Base-by-base conservation (phyloP, 805 yeast species). In the Candida sonorensis region DNA sequence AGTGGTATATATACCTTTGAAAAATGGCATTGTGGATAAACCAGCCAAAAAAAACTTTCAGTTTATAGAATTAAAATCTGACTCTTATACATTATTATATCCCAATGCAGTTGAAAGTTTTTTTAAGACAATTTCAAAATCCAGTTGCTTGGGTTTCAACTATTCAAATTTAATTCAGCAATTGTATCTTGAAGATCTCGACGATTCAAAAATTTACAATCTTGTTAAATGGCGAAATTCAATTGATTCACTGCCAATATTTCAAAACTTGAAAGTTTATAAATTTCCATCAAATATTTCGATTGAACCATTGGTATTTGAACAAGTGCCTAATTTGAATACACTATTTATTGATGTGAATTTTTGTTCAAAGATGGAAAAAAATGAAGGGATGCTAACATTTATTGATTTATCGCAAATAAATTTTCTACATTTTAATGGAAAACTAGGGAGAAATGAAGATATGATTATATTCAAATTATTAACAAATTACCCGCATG, bases 381-480 rank as follows among this genome's bases (percentile, higher is more conserved):
- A 29, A 3, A 20, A 32, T 11, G 41, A 45, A n/a, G 57, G 59
- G 2, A 22, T 41, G 23, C 35, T 54, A 15, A 40, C 39, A 24
- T 54, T 54, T 22, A 37, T 55, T 21, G 42, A 51, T 34, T 26
- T 44, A 22, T 27, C 41, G 8, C 33, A 40, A 4, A 35, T 56
- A 7, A 35, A 34, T 12, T 29, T 28, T 10, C 22, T 56, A 3
- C 46, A 45, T 15, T 41, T 56, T 24, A 38, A 42, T 12, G 58
- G 57, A 3, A 45, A 40, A n/a, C 31, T 55, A n/a, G 57, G 50
- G 2, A 36, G 36, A n/a, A 56, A 55, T 36, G 61, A 56, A 38
- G 61, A 56, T 37, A 48, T 56, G 53, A 49, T 55, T 5, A 46
- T 56, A 6, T 55, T 48, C 31, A 42, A 46, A 30, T 31, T 56